These are phyloP conservation scores for Tolypocladium endophyticum DNA, from an alignment of 2,329 filamentous ascomycete genomes.

Conservation along the genomic window DNA sequence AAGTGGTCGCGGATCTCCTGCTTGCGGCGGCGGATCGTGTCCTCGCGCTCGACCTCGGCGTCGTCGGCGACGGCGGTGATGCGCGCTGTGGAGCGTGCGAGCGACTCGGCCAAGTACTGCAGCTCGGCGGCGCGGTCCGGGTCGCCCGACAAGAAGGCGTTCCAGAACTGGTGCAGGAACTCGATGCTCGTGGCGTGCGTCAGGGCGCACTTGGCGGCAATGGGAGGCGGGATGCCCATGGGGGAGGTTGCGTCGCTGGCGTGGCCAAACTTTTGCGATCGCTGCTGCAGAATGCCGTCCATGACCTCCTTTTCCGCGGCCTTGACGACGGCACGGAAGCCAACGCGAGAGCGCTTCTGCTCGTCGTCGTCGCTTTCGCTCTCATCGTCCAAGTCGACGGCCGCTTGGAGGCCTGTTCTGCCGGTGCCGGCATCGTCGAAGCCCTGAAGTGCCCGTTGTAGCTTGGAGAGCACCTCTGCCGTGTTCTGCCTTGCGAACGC, in stretches of 20 bases:
- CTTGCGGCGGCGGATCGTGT: constrained; percentile 56
- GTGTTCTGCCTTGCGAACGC: constrained; percentile 63
- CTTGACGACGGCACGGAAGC: constrained; percentile 56
- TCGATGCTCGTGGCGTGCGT: constrained; percentile 92
- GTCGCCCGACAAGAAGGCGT: constrained; percentile 81
- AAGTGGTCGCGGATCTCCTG: constrained; percentile 61
- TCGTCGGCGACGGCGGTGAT: constrained; percentile 72
- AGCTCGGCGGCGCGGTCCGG: constrained; percentile 71
- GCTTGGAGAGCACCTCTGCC: constrained; percentile 50
- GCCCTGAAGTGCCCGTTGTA: constrained; percentile 51
- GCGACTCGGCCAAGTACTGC: constrained; percentile 69
- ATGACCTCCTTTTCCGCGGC: constrained; percentile 58
- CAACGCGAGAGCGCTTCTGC: constrained; percentile 47
- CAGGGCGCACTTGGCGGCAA: constrained; percentile 47
- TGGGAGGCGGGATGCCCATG: constrained; percentile 43
- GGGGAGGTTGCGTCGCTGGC: constrained; percentile 34
- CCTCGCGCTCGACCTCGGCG: constrained; percentile 64
- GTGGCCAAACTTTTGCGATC: constrained; percentile 46
- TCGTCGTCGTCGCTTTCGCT: constrained; percentile 56
- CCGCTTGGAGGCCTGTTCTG: constrained; percentile 49
- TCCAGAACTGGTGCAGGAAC: constrained; percentile 97
- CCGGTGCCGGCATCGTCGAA: constrained; percentile 36
- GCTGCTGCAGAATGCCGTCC: constrained; percentile 50
- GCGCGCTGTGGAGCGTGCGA: constrained; percentile 65
- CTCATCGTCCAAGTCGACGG: constrained; percentile 60